These are phyloP conservation scores for Dioszegia hungarica DNA, from an alignment of 768 basidiomycete genomes.

Conservation along the genomic window DNA sequence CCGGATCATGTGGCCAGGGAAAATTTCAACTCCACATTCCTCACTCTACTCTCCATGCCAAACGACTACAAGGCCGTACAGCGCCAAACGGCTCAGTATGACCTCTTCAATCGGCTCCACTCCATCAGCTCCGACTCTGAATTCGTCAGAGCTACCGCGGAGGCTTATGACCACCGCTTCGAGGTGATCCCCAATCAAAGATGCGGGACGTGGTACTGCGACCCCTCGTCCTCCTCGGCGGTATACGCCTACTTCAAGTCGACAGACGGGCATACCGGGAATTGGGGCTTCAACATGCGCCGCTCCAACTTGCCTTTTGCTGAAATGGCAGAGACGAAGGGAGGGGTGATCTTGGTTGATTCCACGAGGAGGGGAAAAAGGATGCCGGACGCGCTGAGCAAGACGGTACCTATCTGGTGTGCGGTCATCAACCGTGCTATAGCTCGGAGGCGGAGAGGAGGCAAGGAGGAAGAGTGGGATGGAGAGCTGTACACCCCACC, in stretches of 20 bases:
- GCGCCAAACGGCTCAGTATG: slow-evolving; percentile 49
- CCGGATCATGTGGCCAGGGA: neutral
- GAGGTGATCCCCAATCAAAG: slow-evolving; percentile 69
- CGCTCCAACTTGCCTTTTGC: slow-evolving; percentile 79
- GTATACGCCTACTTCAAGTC: slow-evolving; percentile 78
- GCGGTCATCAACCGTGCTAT: slow-evolving; percentile 69
- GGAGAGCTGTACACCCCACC: slow-evolving; percentile 65
- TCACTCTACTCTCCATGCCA: neutral
- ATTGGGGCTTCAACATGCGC: slow-evolving; percentile 79
- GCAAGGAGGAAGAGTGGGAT: slow-evolving; percentile 54
- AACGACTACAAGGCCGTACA: slow-evolving; percentile 25
- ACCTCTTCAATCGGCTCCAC: slow-evolving; percentile 80
- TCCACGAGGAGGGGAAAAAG: slow-evolving; percentile 89
- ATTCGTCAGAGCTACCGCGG: slow-evolving; percentile 62
- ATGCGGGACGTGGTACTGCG: slow-evolving; percentile 90
- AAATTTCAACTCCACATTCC: neutral
- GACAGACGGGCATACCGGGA: slow-evolving; percentile 77
- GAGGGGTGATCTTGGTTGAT: slow-evolving; percentile 82
- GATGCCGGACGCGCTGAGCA: slow-evolving; percentile 87
- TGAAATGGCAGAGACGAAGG: slow-evolving; percentile 54
- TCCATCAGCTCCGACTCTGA: slow-evolving; percentile 72
- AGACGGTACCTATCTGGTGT: slow-evolving; percentile 90
- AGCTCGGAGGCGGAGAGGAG: neutral
- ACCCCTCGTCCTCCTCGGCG: slow-evolving; percentile 53
- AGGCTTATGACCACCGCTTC: slow-evolving; percentile 38